These are phyloP conservation scores for Naganishia kalamii DNA, from an alignment of 768 basidiomycete species.

Conservation along the genomic window DNA sequence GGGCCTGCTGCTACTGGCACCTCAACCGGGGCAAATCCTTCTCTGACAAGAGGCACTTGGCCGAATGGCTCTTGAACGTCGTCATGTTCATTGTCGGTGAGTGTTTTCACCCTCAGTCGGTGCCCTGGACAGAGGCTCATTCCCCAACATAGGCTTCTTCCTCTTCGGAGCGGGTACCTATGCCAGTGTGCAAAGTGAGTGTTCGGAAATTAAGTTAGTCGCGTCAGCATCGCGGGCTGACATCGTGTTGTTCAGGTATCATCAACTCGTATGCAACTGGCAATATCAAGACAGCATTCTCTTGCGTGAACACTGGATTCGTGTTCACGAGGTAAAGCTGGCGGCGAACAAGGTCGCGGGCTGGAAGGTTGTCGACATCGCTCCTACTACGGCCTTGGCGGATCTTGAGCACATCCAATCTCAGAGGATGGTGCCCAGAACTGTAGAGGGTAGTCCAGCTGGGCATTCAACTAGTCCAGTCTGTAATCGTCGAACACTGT, in stretches of 20 bases:
- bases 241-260: slow-evolving; percentile 7
- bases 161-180: slow-evolving; percentile 30
- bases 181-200: slow-evolving; percentile 20
- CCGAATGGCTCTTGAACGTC: slow-evolving; percentile 26
- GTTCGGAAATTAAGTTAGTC: no score
- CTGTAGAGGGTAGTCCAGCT: no score
- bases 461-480: no score
- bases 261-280: slow-evolving; percentile 26
- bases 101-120: background rate
- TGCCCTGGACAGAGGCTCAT: background rate
- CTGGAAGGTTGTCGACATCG: no score
- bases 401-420: no score
- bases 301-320: slow-evolving; percentile 23
- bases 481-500: no score
- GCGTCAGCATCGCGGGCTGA: no score
- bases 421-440: no score
- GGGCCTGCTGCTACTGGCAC: slow-evolving; percentile 24
- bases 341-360: no score
- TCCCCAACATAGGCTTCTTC: slow-evolving; percentile 19
- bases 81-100: slow-evolving; percentile 20
- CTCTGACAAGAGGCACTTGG: background rate
- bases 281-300: slow-evolving; percentile 30
- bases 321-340: slow-evolving; percentile 1
- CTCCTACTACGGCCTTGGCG: no score
- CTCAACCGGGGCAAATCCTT: slow-evolving; percentile 23